Percentiles rank a stretch among this genome's conserved stretches.
Conservation (phyloP, 2,329 filamentous ascomycete genomes). For the Aureobasidium zeae region DNA sequence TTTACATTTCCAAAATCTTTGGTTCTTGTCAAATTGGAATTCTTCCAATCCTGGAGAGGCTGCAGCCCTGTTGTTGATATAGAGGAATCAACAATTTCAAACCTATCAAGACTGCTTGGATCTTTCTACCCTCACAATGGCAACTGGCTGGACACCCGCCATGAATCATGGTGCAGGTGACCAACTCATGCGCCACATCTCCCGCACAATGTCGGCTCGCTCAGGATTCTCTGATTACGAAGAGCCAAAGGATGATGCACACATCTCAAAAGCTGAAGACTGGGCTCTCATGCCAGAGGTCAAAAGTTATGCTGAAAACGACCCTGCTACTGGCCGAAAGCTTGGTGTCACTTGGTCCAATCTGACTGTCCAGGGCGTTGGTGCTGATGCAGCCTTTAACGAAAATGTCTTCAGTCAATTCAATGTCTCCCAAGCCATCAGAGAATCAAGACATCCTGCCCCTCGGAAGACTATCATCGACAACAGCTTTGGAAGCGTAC, state of each 20-base stretch:
- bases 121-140: background rate
- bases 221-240: slow-evolving; percentile 10
- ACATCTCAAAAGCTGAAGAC: slow-evolving; percentile 31
- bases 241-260: slow-evolving; percentile 12
- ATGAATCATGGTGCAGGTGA: slow-evolving; percentile 9
- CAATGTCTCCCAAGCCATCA: slow-evolving; percentile 38
- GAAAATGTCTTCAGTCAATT: slow-evolving; percentile 48
- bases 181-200: slow-evolving; percentile 7
- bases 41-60: too few species aligned
- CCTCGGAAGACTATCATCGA: slow-evolving; percentile 57
- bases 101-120: background rate
- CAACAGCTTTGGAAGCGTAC: slow-evolving; percentile 53
- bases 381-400: slow-evolving; percentile 54
- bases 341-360: slow-evolving; percentile 58
- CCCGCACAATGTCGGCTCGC: slow-evolving; percentile 11
- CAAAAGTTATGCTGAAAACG: slow-evolving; percentile 34
- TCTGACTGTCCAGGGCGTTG: slow-evolving; percentile 54
- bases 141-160: slow-evolving; percentile 2
- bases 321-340: slow-evolving; percentile 40
- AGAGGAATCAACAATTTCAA: slow-evolving; percentile 1
- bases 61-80: too few species aligned
- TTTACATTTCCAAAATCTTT: too few species aligned
- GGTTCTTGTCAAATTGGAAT: too few species aligned
- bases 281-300: slow-evolving; percentile 45
- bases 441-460: slow-evolving; percentile 37